phyloP scores from a whole-genome alignment of 2,329 filamentous ascomycete species.

The Ceratocystis papillata region DNA sequence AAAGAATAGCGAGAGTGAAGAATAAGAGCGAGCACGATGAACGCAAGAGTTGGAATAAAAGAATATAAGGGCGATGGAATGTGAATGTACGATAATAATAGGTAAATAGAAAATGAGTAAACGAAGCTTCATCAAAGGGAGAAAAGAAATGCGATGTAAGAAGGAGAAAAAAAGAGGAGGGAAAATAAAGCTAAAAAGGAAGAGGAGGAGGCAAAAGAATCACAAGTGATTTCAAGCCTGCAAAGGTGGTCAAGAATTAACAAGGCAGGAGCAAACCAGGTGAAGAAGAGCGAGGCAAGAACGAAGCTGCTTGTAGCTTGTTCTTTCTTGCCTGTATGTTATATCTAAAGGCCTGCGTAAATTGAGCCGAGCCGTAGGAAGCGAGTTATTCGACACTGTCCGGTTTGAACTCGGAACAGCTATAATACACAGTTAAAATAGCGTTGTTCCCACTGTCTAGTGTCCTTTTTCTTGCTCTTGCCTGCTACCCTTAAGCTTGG shows the following conservation, averaged over 20 bases:
- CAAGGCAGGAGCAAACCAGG: slow-evolving; percentile 1
- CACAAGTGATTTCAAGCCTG: background rate
- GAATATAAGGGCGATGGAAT: background rate
- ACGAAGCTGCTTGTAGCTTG: background rate
- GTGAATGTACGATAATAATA: background rate
- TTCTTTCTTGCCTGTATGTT: background rate
- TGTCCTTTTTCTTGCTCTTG: background rate
- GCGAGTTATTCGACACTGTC: background rate
- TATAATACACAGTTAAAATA: background rate
- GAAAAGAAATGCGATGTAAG: background rate
- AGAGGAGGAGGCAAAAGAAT: background rate
- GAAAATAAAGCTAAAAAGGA: background rate
- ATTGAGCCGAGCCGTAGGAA: background rate
- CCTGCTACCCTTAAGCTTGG: background rate
- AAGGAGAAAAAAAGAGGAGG: background rate
- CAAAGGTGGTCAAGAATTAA: slow-evolving; percentile 1
- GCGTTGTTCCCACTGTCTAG: background rate
- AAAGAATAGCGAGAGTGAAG: background rate
- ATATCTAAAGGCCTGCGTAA: background rate
- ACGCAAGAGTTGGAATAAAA: background rate
- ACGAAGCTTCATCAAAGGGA: background rate
- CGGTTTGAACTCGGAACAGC: background rate
- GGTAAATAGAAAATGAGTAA: background rate
- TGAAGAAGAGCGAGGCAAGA: background rate
- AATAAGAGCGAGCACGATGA: background rate